A percentile compares a stretch with the other conserved stretches of the same genome.
Conservation (phyloP, 176 grass and related monocot genomes). For the Juncus effusus region DNA sequence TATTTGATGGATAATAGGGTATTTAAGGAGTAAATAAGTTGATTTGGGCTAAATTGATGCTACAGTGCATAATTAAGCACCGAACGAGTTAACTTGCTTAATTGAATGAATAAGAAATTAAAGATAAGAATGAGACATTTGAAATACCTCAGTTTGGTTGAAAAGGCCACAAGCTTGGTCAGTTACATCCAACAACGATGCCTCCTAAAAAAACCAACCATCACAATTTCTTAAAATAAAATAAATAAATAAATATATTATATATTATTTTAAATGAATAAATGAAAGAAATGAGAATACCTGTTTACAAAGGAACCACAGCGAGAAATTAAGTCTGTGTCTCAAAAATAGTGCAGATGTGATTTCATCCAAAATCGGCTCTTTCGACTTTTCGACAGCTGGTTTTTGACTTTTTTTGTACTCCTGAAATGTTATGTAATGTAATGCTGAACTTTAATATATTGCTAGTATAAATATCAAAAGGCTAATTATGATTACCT, state of each 20-base stretch:
- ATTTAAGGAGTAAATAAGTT: too few species aligned
- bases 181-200: conserved; percentile 85
- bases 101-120: background rate
- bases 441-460: too few species aligned
- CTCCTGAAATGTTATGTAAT: conserved; percentile 35
- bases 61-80: too few species aligned
- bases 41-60: too few species aligned
- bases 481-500: conserved; percentile 33
- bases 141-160: conserved; percentile 67
- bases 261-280: background rate
- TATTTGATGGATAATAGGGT: too few species aligned
- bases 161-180: conserved; percentile 96
- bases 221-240: conserved; percentile 3
- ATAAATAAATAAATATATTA: background rate
- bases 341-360: conserved; percentile 55
- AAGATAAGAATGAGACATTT: background rate
- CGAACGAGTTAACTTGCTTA: too few species aligned
- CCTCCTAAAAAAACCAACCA: conserved; percentile 46
- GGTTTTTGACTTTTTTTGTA: conserved; percentile 80
- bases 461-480: too few species aligned
- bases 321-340: conserved; percentile 74
- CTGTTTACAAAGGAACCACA: conserved; percentile 99
- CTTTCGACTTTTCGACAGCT: conserved; percentile 78
- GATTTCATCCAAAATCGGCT: conserved; percentile 72
- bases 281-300: conserved; percentile 36